Evolutionary conservation across 768 basidiomycete species (phyloP).

Genomic region (Crucibulum laeve): DNA sequence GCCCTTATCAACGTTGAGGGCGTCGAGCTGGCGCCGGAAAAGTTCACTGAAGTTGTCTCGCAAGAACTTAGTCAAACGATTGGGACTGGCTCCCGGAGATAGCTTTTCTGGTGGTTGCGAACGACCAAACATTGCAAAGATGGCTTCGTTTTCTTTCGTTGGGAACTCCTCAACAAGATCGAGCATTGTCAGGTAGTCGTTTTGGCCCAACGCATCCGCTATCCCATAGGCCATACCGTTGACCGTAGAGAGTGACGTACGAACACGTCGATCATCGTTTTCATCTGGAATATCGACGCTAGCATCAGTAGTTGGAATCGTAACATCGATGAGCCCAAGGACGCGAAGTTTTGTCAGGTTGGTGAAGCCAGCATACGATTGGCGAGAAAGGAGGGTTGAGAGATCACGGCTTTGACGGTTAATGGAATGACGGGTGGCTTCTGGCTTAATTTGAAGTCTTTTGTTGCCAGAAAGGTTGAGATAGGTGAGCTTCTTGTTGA

Average conservation of each 20-base stretch:
- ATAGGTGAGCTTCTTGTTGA: slow-evolving; percentile 88
- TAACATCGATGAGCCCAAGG: slow-evolving; percentile 97
- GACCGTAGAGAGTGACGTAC: slow-evolving; percentile 85
- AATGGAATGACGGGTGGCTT: slow-evolving; percentile 31
- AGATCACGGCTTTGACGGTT: slow-evolving; percentile 23
- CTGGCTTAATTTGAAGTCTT: slow-evolving; percentile 89
- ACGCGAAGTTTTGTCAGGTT: slow-evolving; percentile 81
- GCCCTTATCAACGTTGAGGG: slow-evolving; percentile 36
- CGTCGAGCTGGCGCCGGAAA: slow-evolving; percentile 55
- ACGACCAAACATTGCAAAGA: slow-evolving; percentile 96
- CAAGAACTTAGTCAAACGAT: slow-evolving; percentile 75
- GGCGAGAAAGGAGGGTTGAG: slow-evolving; percentile 17
- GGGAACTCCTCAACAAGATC: slow-evolving; percentile 91
- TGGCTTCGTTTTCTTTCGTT: slow-evolving; percentile 68
- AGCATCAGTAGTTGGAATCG: slow-evolving; percentile 60
- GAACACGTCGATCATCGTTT: slow-evolving; percentile 83
- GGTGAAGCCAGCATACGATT: slow-evolving; percentile 76
- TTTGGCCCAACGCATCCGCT: slow-evolving; percentile 82
- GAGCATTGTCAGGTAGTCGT: slow-evolving; percentile 81
- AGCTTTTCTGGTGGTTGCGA: slow-evolving; percentile 41
- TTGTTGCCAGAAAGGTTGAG: slow-evolving; percentile 98
- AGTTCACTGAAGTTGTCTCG: slow-evolving; percentile 72
- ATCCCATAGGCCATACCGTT: slow-evolving; percentile 95
- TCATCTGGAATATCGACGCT: slow-evolving; percentile 73
- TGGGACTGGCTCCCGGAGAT: slow-evolving; percentile 48